These are phyloP conservation scores for Alternaria triticina DNA, from an alignment of 2,329 filamentous ascomycete genomes.

Conservation along the genomic window DNA sequence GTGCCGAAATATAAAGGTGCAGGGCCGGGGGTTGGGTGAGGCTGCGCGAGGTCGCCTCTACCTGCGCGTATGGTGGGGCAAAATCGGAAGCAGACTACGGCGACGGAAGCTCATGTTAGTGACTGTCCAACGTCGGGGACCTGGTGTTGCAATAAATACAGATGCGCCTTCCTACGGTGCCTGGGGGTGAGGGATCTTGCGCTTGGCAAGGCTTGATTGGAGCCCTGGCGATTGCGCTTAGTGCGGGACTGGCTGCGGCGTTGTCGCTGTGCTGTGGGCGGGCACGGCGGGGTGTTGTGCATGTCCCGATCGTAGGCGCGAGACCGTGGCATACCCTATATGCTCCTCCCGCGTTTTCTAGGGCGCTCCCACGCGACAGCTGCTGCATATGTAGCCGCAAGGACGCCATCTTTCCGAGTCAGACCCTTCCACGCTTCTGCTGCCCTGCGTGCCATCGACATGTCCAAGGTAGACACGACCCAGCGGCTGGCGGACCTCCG, in stretches of 20 bases:
- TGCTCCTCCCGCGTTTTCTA: conserved; percentile 41
- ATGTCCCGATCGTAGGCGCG: conserved; percentile 29
- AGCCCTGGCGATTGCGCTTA: conserved; percentile 12
- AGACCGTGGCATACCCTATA: conserved; percentile 29
- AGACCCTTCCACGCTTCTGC: conserved; percentile 42
- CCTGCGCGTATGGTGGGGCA: conserved; percentile 20
- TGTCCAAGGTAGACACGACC: conserved; percentile 81
- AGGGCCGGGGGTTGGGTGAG: background rate
- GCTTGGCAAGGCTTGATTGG: conserved; percentile 9
- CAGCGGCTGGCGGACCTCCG: conserved; percentile 77
- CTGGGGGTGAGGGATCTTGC: conserved; percentile 1
- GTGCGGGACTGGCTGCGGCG: conserved; percentile 3
- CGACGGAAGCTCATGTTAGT: conserved; percentile 21
- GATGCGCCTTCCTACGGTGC: background rate
- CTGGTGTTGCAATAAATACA: background rate
- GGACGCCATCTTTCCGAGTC: conserved; percentile 12
- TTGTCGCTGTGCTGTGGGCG: conserved; percentile 14
- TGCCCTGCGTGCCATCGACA: conserved; percentile 56
- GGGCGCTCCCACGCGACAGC: conserved; percentile 37
- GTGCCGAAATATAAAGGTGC: background rate
- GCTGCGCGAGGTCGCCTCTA: conserved; percentile 13
- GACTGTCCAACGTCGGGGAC: background rate
- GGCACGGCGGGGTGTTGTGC: conserved; percentile 26
- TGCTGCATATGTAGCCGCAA: conserved; percentile 34
- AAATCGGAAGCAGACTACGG: conserved; percentile 4